Evolutionary conservation across 2,329 filamentous ascomycete species (phyloP), one percentile per base, ranked within the genome.

Genomic region (Paracamarosporium sp.): DNA sequence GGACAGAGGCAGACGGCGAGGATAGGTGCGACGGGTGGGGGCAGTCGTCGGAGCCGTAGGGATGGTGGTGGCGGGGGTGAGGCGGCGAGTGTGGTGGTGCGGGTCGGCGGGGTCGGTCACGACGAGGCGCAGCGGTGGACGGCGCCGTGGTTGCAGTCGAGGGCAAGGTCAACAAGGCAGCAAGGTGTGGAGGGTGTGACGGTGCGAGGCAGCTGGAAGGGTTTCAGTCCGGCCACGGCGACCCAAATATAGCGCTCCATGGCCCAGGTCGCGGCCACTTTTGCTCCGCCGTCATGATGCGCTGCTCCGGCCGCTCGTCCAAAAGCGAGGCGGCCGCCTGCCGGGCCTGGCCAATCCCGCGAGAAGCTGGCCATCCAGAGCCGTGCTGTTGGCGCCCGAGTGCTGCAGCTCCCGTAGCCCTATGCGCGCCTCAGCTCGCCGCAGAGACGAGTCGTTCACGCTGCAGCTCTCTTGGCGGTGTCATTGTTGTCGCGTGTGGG

Each of bases 381-480:
- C 61, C 53, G 50, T 35, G 45, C 60, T 61, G 61, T 65, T 70
- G 64, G 67, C 69, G 66, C 67, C 59, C 40, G 22, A 25, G 60
- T 43, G 53, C 35, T 55, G 51, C 57, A 62, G 50, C 60, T 56
- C 53, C 60, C 40, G 24, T 59, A 55, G 60, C 60, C 57, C 52
- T 51, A 51, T 36, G 48, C 15, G n/a, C 50, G 33, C 31, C 50
- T 58, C 54, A 51, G 24, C 38, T 48, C 45, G 27, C 50, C 25
- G 50, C 25, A 25, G 25, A 8, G 2, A n/a, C 8, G 25, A 44
- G 30, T 27, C 46, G 31, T 56, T 57, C 46, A 50, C 22, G 56
- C 43, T 22, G 40, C 51, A 35, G 28, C 43, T 48, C n/a, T 5
- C 46, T 48, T 48, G 46, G 46, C 46, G 7, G 46, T 24, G 36